phyloP scores from a whole-genome alignment of 192 early-diverging fungal species.

The Phycomyces blakesleeanus region DNA sequence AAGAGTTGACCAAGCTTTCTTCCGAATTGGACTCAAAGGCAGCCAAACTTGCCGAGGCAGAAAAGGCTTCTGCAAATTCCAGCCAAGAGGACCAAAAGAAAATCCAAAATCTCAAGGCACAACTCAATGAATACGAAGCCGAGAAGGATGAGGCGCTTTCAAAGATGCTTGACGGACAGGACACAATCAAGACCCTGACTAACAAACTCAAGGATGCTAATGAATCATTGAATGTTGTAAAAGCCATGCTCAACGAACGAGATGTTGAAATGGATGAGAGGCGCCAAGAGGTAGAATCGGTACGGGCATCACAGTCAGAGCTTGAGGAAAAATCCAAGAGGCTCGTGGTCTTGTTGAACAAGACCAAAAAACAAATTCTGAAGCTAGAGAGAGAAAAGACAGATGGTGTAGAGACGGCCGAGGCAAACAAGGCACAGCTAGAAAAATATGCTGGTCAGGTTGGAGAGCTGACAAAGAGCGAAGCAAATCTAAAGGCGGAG shows the following conservation, averaged over 20 bases:
- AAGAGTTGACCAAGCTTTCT: neutral
- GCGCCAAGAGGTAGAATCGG: constrained; percentile 1
- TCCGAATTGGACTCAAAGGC: neutral
- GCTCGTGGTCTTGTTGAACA: constrained; percentile 38
- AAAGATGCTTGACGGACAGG: constrained; percentile 37
- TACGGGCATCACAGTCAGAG: constrained; percentile 24
- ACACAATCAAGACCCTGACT: constrained; percentile 25
- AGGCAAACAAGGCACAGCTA: constrained; percentile 9
- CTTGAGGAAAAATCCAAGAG: constrained; percentile 49
- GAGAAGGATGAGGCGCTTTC: constrained; percentile 40
- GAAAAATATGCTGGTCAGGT: neutral
- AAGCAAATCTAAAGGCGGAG: constrained; percentile 36
- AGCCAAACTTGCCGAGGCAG: too few relatives aligned
- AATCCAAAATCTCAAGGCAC: constrained; percentile 1
- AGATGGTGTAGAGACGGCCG: neutral
- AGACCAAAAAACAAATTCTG: constrained; percentile 49
- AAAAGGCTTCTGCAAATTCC: neutral
- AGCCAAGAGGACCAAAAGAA: neutral
- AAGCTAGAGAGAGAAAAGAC: constrained; percentile 50
- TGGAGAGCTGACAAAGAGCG: constrained; percentile 11
- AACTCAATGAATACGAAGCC: constrained; percentile 15
- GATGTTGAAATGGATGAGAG: constrained; percentile 28
- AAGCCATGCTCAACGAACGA: constrained; percentile 44
- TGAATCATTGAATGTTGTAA: constrained; percentile 44
- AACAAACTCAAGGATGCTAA: constrained; percentile 42